Evolutionary conservation across 2,329 filamentous ascomycete species (phyloP).

Genomic region (Trichoderma gracile): DNA sequence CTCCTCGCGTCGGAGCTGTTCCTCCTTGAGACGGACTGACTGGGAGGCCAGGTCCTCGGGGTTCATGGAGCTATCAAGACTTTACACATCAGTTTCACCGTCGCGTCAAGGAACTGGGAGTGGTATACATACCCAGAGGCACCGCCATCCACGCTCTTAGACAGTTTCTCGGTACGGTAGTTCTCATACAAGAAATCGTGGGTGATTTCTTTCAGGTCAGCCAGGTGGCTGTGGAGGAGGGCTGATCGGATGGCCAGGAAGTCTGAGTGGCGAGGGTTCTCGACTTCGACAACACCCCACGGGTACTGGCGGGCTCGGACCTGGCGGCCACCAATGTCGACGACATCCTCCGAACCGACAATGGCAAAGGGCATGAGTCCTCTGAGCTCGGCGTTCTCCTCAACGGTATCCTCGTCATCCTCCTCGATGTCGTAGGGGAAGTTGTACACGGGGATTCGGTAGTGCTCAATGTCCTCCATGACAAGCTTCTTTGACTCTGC

Average conservation of each 20-base stretch:
- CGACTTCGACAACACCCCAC: conserved; percentile 98
- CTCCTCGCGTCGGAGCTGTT: conserved; percentile 97
- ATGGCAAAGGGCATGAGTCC: conserved; percentile 99
- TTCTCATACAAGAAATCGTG: conserved; percentile 99
- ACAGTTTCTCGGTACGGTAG: conserved; percentile 99
- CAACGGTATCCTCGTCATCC: conserved; percentile 98
- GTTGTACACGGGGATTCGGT: conserved; percentile 99
- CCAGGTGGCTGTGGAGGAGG: conserved; percentile 94
- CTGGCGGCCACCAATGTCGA: conserved; percentile 90
- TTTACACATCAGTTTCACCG: conserved; percentile 38
- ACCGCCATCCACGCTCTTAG: conserved; percentile 96
- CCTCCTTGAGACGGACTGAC: conserved; percentile 98
- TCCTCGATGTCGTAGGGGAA: conserved; percentile 99
- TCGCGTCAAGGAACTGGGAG: background rate
- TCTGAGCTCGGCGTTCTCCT: conserved; percentile 96
- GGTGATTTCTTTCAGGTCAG: conserved; percentile 98
- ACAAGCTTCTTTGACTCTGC: conserved; percentile 99
- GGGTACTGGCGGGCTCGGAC: conserved; percentile 96
- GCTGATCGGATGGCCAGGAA: conserved; percentile 97
- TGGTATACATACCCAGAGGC: conserved; percentile 72
- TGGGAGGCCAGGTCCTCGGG: conserved; percentile 95
- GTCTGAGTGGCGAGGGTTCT: conserved; percentile 98
- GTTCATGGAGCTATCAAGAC: conserved; percentile 81
- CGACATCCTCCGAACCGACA: conserved; percentile 91
- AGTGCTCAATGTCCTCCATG: conserved; percentile 99